Evolutionary conservation across 345 rosid genomes (phyloP), one percentile per base, ranked within the genome.

Genomic region (Schrenkiella parvula): DNA sequence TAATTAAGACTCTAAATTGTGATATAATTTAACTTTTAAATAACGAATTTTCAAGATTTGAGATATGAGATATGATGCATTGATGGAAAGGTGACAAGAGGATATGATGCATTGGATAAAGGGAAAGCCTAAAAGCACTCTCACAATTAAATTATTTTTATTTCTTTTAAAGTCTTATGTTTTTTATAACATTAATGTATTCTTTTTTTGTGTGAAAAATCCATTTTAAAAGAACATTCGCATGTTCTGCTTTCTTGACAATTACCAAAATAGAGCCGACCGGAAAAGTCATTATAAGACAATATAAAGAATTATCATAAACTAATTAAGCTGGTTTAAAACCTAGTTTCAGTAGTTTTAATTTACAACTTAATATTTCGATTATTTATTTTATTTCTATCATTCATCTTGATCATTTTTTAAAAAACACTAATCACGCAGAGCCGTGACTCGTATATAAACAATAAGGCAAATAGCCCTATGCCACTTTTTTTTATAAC

Each of bases 71-170:
- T 55, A 64, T 55, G 77, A 73, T 73, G 52, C 66, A 65, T 65
- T 65, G 72, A 46, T 67, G 68, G 47, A 74, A 59, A 74, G 70
- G 68, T 23, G 69, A 61, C 73, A 60, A 43, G 54, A 68, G 50
- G 61, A 74, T 31, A 75, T 17, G 48, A 61, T 67, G 80, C 84
- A 75, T 80, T 78, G 89, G 79, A 77, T 63, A 80, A 75, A 82
- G 87, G 52, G 42, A 83, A 85, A 84, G 88, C 54, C 77, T 68
- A 65, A 79, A 82, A 74, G 79, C 82, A 78, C 25, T 72, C 72
- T 9, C 62, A 43, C 54, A 38, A 38, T 22, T 68, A 39, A 74
- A 67, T 18, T 68, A 2, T 47, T 66, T 39, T 68, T 9, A 15
- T 38, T 26, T 57, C 52, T 55, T 65, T 32, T 28, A 43, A 10